Evolutionary conservation across 768 basidiomycete species (phyloP), one percentile per base, ranked within the genome.

Genomic region (Podaxis sp.): DNA sequence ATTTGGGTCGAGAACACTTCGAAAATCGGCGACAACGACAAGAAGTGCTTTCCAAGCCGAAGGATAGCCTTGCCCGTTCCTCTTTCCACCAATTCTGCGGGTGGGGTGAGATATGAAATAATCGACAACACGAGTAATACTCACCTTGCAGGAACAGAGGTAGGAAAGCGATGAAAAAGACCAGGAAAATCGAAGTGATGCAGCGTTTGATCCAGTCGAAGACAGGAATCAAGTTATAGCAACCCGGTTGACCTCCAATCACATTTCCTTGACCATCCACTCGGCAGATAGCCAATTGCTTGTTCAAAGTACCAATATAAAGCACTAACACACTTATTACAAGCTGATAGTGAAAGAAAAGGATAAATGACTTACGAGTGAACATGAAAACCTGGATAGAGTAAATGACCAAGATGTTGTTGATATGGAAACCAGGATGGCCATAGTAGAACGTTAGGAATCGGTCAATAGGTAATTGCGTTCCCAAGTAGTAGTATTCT

Each of bases 391-490:
- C 83, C 72, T 97, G 95, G 57, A 99, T 93, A 25, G 97, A 98
- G 74, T 93, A 89, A 67, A 99, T 98, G 77, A 99, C 95, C 71
- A 99, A 80, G 68, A 98, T 98, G 72, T 99, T 98, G 83, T 99
- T 99, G 80, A 99, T 87, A 73, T 99, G 97, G 89, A 99, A 99
- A 69, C 93, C 97, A 59, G 97, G 96, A 76, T 99, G 97, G 57
- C 91, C 96, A 68, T 98, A 99, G 79, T 99, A 99, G 82, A 98
- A 99, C 21, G 96, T 98, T 68, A 99, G 80, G 87, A 99, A 99
- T 25, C 97, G 91, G 72, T 99, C 97, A 68, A 99, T 87, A 36
- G 97, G 97, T 59, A 99, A 81, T 72, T 99, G 97, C 7, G 97
- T 99, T 55, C 97, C 97, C 50, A 99, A 82, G 73, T 98, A 99